These are phyloP conservation scores for Lathyrus aphaca DNA, from an alignment of 306 rosid genomes.

Conservation along the genomic window DNA sequence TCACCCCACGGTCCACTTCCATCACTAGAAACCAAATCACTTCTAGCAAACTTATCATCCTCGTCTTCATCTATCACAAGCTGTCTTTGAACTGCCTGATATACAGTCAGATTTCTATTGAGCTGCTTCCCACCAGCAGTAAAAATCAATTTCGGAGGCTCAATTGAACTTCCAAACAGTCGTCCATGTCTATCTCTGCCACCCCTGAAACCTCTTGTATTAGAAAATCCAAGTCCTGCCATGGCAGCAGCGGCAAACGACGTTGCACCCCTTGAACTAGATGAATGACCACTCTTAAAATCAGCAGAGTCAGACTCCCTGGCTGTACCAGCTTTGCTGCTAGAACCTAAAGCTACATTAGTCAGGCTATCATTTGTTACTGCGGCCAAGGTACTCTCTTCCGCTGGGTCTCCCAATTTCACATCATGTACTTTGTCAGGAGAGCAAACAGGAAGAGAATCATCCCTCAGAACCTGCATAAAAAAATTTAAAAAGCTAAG, in stretches of 20 bases:
- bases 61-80: slow-evolving; percentile 92
- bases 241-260: slow-evolving; percentile 99
- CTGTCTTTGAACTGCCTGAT: slow-evolving; percentile 95
- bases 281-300: slow-evolving; percentile 70
- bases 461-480: slow-evolving; percentile 84
- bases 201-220: slow-evolving; percentile 82
- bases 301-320: slow-evolving; percentile 75
- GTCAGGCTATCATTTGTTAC: slow-evolving; percentile 71
- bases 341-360: slow-evolving; percentile 88
- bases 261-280: slow-evolving; percentile 86
- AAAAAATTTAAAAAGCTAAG: slow-evolving; percentile 15
- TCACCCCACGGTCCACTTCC: slow-evolving; percentile 98
- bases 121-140: slow-evolving; percentile 94
- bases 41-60: slow-evolving; percentile 84
- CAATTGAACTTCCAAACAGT: slow-evolving; percentile 69
- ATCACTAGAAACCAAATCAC: slow-evolving; percentile 74
- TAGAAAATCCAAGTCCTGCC: slow-evolving; percentile 94
- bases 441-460: slow-evolving; percentile 85
- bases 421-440: slow-evolving; percentile 99
- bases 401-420: slow-evolving; percentile 83
- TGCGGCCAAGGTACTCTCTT: slow-evolving; percentile 65
- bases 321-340: slow-evolving; percentile 75
- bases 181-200: slow-evolving; percentile 89
- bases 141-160: slow-evolving; percentile 78
- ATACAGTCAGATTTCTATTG: slow-evolving; percentile 85